phyloP scores from a whole-genome alignment of 225 moss, liverwort and hornwort genomes.

The Bryum argenteum region DNA sequence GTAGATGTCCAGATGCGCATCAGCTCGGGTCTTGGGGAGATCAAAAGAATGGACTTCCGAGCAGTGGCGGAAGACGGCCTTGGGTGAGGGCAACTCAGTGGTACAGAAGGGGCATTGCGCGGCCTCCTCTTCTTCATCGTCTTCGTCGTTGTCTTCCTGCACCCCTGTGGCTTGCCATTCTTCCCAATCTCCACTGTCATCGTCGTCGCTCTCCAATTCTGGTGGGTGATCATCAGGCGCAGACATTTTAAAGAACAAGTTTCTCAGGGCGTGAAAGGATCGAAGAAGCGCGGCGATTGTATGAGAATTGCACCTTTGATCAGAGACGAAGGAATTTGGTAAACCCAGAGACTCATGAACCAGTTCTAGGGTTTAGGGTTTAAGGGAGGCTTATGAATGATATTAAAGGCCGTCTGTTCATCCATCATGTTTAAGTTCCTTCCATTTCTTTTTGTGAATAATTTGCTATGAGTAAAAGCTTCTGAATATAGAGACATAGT shows the following conservation, averaged over 20 bases:
- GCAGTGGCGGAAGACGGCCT: conserved; percentile 60
- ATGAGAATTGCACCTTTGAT: not conserved
- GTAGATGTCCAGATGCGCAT: conserved; percentile 53
- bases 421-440: no score
- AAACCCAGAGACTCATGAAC: not conserved
- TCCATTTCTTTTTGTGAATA: no score
- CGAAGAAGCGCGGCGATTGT: not conserved
- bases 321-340: no score
- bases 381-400: not conserved
- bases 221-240: conserved; percentile 23
- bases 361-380: not conserved
- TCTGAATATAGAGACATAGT: no score
- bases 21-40: conserved; percentile 59
- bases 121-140: conserved; percentile 37
- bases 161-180: conserved; percentile 60
- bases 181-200: conserved; percentile 62
- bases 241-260: conserved; percentile 36
- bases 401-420: no score
- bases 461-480: no score
- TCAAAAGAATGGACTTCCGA: conserved; percentile 62
- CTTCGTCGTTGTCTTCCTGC: conserved; percentile 29
- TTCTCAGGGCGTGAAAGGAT: not conserved
- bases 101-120: conserved; percentile 69
- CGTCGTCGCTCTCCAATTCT: conserved; percentile 48
- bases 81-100: conserved; percentile 40